Conservation (phyloP, 768 basidiomycete species). For the Rickenella mellea region DNA sequence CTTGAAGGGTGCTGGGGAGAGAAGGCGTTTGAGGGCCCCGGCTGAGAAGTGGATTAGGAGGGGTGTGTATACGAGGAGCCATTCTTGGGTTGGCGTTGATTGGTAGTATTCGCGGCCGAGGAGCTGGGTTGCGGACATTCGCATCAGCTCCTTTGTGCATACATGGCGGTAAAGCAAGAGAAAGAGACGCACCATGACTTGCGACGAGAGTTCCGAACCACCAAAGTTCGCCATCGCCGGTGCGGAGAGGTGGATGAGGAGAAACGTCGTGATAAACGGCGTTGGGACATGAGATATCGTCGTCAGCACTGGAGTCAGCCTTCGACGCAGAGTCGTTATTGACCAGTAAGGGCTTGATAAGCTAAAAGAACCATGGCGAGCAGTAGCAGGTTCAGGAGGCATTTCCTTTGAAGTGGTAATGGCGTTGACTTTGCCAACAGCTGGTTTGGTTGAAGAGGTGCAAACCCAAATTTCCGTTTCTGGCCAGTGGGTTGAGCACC, state of each 20-base stretch:
- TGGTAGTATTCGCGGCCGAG: constrained; percentile 85
- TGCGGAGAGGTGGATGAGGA: constrained; percentile 71
- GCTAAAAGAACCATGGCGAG: too few species aligned
- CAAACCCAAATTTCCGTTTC: too few species aligned
- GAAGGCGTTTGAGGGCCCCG: constrained; percentile 47
- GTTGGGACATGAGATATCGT: constrained; percentile 57
- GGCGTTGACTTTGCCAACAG: too few species aligned
- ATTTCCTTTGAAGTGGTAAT: too few species aligned
- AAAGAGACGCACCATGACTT: constrained; percentile 53
- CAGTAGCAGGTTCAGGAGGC: too few species aligned
- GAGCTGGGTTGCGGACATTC: constrained; percentile 34
- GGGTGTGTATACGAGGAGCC: constrained; percentile 56
- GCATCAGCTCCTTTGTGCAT: background rate
- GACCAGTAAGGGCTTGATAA: too few species aligned
- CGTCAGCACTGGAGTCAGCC: constrained; percentile 30
- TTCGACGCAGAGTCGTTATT: too few species aligned
- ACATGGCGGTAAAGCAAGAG: background rate
- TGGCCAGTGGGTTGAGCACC: too few species aligned
- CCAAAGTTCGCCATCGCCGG: constrained; percentile 65
- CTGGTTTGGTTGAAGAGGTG: too few species aligned
- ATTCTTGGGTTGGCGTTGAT: constrained; percentile 39
- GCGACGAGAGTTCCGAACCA: constrained; percentile 57
- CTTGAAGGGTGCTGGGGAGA: constrained; percentile 26
- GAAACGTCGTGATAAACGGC: constrained; percentile 69
- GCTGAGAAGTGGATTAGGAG: constrained; percentile 55